A percentile compares a stretch with the other conserved stretches of the same genome.
Evolutionary conservation across 805 yeast species (phyloP).

Genomic region (Myxozyma melibiosi): DNA sequence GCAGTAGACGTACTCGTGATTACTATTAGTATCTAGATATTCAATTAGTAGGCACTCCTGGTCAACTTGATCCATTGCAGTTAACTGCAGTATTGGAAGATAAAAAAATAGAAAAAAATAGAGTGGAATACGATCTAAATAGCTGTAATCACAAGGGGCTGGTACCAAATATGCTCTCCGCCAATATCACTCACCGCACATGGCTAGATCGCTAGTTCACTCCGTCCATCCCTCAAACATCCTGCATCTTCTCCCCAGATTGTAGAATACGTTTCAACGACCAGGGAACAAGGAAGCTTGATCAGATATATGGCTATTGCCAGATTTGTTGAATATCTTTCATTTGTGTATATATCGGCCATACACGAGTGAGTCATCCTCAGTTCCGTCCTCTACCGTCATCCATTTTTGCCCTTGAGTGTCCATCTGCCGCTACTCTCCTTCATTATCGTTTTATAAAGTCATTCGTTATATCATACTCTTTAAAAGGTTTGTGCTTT

Average conservation of each 20-base stretch:
- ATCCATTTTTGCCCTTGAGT: background rate
- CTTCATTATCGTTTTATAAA: background rate
- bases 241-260: background rate
- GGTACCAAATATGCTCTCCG: too few species aligned
- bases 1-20: too few species aligned
- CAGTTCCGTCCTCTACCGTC: background rate
- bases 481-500: too few species aligned
- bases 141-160: too few species aligned
- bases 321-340: background rate
- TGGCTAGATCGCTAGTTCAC: background rate
- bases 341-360: background rate
- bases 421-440: background rate
- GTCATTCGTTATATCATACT: too few species aligned
- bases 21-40: too few species aligned
- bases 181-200: background rate
- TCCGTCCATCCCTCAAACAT: background rate
- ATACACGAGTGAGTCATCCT: constrained; percentile 12
- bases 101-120: background rate
- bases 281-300: too few species aligned
- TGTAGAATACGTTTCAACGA: background rate
- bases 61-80: too few species aligned
- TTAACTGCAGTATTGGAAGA: too few species aligned
- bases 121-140: background rate
- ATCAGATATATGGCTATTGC: constrained; percentile 10
- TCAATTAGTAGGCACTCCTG: too few species aligned